Evolutionary conservation across 1,284 basidiomycete species (phyloP), one percentile per base, ranked within the genome.

Genomic region (Sphagnurus paluster): DNA sequence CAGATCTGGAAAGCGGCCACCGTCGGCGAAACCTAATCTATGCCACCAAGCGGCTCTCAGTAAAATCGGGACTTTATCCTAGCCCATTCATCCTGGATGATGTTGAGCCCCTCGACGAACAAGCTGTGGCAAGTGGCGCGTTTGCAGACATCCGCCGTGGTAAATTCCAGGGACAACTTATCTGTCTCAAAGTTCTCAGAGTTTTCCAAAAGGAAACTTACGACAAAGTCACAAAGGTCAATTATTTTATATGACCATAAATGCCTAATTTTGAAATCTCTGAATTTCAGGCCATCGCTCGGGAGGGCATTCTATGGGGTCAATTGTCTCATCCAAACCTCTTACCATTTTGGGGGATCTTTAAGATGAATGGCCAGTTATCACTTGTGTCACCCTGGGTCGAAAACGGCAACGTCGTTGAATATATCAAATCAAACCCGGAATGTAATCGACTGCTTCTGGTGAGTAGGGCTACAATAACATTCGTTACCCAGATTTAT

Each of bases 141-240:
- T 50, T 38, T 23, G 36, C 30, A 7, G 44, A 46, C 23, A 43
- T 50, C n/a, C 39, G 36, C 21, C 42, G 35, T 17, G 48, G 20
- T 4, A 9, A 9, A 4, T 42, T 50, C 11, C 11, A 17, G 7
- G 48, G 32, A 3, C n/a, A 45, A 2, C 43, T 21, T 6, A 29
- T 49, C 14, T 49, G 43, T 20, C 20, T 49, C 17, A 49, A 46
- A 29, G 39, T 29, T 7, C n/a, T 45, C 4, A 39, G 43, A 29
- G n/a, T 42, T 6, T 24, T 45, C n/a, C 29, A 39, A 14, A 32
- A 11, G 2, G n/a, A 25, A 14, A 16, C 37, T 6, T 21, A 24
- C n/a, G 35, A 28, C 4, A 26, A 23, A 7, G 24, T 44, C 21
- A 13, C 39, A 13, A 38, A 44, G 43, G 43, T 38, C 32, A 5